Evolutionary conservation across 805 yeast species (phyloP).

Genomic region (Yamadazyma akitaensis): DNA sequence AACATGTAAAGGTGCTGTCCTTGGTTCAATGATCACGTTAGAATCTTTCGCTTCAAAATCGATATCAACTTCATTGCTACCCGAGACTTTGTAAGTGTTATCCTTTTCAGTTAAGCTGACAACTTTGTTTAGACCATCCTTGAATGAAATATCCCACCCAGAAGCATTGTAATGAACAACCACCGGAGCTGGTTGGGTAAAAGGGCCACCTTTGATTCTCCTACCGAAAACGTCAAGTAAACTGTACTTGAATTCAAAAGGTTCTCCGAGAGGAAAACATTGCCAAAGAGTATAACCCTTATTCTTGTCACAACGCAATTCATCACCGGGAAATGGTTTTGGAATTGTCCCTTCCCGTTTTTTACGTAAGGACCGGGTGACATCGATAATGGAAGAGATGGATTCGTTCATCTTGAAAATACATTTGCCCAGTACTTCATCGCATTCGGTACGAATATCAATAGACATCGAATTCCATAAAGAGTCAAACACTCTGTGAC

Average conservation of each 20-base stretch:
- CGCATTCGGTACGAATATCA: slow-evolving; percentile 64
- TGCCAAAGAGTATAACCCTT: slow-evolving; percentile 59
- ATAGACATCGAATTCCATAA: slow-evolving; percentile 93
- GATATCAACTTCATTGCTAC: slow-evolving; percentile 32
- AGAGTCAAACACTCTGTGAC: slow-evolving; percentile 86
- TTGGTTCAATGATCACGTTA: slow-evolving; percentile 30
- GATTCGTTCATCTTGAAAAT: slow-evolving; percentile 56
- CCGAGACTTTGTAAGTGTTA: slow-evolving; percentile 20
- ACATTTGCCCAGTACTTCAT: slow-evolving; percentile 33
- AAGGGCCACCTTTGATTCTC: slow-evolving; percentile 59
- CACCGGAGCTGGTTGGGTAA: slow-evolving; percentile 38
- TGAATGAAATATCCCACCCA: slow-evolving; percentile 44
- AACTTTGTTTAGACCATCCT: slow-evolving; percentile 11
- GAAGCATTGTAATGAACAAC: slow-evolving; percentile 42
- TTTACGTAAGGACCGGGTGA: slow-evolving; percentile 64
- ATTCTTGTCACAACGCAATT: slow-evolving; percentile 67
- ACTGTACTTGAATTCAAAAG: slow-evolving; percentile 45
- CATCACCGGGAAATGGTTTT: slow-evolving; percentile 66
- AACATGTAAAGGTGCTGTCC: slow-evolving; percentile 59
- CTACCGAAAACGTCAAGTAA: slow-evolving; percentile 71
- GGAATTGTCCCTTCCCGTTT: slow-evolving; percentile 66
- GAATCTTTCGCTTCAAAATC: slow-evolving; percentile 46
- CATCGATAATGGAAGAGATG: slow-evolving; percentile 70
- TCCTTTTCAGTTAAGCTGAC: slow-evolving; percentile 6
- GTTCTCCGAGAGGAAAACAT: slow-evolving; percentile 75